A percentile compares a stretch with the other conserved stretches of the same genome.
Conservation (phyloP, 2,329 filamentous ascomycete genomes). For the Tolypocladium pustulatum region DNA sequence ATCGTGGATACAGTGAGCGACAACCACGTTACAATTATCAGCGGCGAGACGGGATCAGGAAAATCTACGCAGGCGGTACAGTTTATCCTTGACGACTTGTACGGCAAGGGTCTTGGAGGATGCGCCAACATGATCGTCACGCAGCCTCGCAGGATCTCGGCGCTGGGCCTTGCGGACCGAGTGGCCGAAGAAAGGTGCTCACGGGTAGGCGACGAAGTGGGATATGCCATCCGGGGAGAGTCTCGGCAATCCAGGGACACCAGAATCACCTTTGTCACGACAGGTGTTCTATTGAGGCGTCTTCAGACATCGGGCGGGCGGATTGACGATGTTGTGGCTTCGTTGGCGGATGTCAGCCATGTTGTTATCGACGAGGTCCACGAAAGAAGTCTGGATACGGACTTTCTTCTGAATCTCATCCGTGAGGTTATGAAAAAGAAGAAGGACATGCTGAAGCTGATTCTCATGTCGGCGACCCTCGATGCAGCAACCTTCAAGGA, state of each 20-base stretch:
- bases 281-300: conserved; percentile 79
- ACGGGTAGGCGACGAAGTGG: conserved; percentile 74
- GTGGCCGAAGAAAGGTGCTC: conserved; percentile 87
- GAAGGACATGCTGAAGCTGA: conserved; percentile 73
- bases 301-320: conserved; percentile 83
- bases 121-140: conserved; percentile 89
- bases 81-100: conserved; percentile 87
- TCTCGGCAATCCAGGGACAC: conserved; percentile 65
- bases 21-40: conserved; percentile 90
- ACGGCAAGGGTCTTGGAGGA: conserved; percentile 61
- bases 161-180: conserved; percentile 84
- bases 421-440: conserved; percentile 67
- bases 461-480: conserved; percentile 93
- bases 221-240: conserved; percentile 86
- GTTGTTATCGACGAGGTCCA: conserved; percentile 96
- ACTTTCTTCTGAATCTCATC: conserved; percentile 82
- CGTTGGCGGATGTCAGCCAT: conserved; percentile 83
- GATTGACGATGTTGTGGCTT: conserved; percentile 68
- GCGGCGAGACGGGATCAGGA: conserved; percentile 91
- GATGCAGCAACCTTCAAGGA: conserved; percentile 76
- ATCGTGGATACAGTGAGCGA: conserved; percentile 66
- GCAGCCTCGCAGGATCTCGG: conserved; percentile 88
- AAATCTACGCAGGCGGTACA: conserved; percentile 97
- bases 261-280: conserved; percentile 91
- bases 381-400: conserved; percentile 87